These are phyloP conservation scores for Panaeolus papilionaceus DNA, from an alignment of 768 basidiomycete genomes.

Conservation along the genomic window DNA sequence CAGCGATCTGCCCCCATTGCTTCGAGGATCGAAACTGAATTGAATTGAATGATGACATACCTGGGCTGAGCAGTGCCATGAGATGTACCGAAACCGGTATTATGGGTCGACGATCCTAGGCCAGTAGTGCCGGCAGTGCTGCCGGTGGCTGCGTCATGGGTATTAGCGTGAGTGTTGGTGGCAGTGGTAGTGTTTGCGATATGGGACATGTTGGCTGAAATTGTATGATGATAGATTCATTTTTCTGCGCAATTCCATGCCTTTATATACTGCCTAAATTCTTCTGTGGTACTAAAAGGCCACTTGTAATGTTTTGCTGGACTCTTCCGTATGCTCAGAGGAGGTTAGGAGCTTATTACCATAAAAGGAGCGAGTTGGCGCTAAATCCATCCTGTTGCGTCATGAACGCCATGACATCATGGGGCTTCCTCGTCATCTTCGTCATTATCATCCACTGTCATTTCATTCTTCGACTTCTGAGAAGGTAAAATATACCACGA, in stretches of 20 bases:
- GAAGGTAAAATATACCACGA: background rate
- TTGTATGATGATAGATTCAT: background rate
- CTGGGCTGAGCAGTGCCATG: background rate
- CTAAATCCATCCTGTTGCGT: conserved; percentile 1
- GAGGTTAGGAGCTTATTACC: background rate
- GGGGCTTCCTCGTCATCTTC: background rate
- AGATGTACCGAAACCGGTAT: background rate
- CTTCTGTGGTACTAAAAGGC: background rate
- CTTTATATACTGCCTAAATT: background rate
- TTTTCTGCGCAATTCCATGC: background rate
- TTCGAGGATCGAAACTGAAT: background rate
- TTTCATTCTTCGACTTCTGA: background rate
- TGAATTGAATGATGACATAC: background rate
- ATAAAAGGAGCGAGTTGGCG: background rate
- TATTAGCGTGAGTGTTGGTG: background rate
- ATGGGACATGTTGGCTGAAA: background rate
- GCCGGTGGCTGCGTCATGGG: background rate
- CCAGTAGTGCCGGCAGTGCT: background rate
- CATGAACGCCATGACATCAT: background rate
- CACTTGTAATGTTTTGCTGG: background rate
- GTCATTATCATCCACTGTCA: background rate
- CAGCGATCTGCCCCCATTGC: background rate
- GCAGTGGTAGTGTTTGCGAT: background rate
- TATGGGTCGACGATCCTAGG: background rate
- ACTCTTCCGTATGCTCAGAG: background rate